Conservation (phyloP, 768 basidiomycete species). For the Russula dissimulans region DNA sequence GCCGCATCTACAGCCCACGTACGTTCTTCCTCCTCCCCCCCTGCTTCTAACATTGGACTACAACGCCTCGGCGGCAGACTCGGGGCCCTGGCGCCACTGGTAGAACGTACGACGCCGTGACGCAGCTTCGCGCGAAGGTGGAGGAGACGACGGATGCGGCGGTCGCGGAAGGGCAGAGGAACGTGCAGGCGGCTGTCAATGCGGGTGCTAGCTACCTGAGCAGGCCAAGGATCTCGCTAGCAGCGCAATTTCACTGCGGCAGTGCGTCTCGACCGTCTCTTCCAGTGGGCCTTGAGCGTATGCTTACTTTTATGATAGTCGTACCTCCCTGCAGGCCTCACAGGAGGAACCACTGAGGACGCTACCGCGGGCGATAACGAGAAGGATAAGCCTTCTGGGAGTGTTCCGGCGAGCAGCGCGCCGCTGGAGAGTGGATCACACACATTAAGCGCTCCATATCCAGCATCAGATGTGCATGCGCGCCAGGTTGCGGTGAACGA, state of each 20-base stretch:
- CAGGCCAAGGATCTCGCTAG: slow-evolving; percentile 44
- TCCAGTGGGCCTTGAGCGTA: not conserved
- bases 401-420: not conserved
- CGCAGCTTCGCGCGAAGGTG: slow-evolving; percentile 25
- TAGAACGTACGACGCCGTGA: slow-evolving; percentile 18
- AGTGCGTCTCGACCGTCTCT: slow-evolving; percentile 25
- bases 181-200: slow-evolving; percentile 39
- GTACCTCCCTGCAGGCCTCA: slow-evolving; percentile 9
- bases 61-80: not conserved
- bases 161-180: slow-evolving; percentile 45
- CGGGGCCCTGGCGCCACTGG: slow-evolving; percentile 10
- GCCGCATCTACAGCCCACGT: slow-evolving; percentile 49
- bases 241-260: slow-evolving; percentile 37
- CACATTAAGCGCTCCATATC: not conserved
- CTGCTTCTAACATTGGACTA: no score
- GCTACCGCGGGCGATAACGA: slow-evolving; percentile 18
- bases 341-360: slow-evolving; percentile 21
- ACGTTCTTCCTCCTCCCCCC: slow-evolving; percentile 1
- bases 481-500: slow-evolving; percentile 1
- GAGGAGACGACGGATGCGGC: slow-evolving; percentile 40
- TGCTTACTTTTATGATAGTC: slow-evolving; percentile 8
- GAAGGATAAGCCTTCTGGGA: not conserved
- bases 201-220: slow-evolving; percentile 42
- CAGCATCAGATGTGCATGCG: not conserved
- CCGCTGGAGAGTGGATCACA: slow-evolving; percentile 1